These are phyloP conservation scores for Kuraishia ogatae DNA, from an alignment of 805 yeast genomes.

Conservation along the genomic window DNA sequence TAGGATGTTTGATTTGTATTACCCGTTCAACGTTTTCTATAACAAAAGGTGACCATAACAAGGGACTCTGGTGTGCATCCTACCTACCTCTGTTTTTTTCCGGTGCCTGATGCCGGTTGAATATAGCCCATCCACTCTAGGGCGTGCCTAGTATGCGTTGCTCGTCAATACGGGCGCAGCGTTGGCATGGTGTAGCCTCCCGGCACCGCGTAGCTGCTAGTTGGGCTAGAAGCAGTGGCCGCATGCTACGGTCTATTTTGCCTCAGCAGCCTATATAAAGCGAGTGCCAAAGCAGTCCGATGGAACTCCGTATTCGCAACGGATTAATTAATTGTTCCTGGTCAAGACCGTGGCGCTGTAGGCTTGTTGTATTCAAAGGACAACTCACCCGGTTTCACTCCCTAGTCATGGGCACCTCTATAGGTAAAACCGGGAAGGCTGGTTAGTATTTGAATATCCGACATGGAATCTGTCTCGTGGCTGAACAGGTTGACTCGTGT, in stretches of 20 bases:
- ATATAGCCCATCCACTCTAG: neutral
- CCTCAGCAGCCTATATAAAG: neutral
- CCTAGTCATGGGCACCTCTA: too few species aligned
- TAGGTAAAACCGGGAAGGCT: too few species aligned
- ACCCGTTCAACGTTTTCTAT: too few species aligned
- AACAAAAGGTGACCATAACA: too few species aligned
- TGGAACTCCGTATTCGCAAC: neutral
- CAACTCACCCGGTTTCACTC: too few species aligned
- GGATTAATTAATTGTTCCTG: neutral
- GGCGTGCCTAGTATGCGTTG: neutral
- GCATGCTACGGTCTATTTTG: too few species aligned
- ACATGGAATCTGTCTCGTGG: too few species aligned
- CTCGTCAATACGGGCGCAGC: neutral
- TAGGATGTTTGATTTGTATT: too few species aligned
- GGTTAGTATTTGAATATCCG: too few species aligned
- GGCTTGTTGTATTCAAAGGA: neutral
- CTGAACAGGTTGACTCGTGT: too few species aligned
- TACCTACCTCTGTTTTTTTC: neutral
- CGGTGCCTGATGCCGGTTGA: neutral
- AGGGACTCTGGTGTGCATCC: neutral
- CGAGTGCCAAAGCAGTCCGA: neutral
- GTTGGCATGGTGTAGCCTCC: neutral
- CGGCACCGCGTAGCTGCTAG: neutral
- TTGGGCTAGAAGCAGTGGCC: neutral
- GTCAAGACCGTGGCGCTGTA: neutral